Percentiles rank a stretch among this genome's conserved stretches.
phyloP scores from a whole-genome alignment of 1,284 basidiomycete genomes.

The Exsudoporus floridanus region DNA sequence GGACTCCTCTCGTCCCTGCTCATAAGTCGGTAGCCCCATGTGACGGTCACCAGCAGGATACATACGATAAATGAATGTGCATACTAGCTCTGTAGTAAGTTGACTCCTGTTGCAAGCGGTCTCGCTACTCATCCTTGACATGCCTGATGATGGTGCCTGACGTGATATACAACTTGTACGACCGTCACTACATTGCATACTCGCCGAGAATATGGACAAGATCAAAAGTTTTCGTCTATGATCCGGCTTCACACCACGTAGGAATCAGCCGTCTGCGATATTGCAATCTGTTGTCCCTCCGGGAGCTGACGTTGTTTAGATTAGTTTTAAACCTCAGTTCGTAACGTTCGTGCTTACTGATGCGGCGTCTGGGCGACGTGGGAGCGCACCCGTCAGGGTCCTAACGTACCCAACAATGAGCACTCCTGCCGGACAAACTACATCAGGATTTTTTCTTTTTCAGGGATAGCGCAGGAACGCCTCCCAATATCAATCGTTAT shows the following conservation, averaged over 20 bases:
- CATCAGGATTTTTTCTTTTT: background rate
- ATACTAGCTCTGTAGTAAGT: background rate
- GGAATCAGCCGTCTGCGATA: conserved; percentile 13
- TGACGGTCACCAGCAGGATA: conserved; percentile 22
- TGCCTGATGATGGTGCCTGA: conserved; percentile 9
- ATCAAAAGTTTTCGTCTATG: conserved; percentile 6
- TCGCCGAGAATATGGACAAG: conserved; percentile 15
- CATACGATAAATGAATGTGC: conserved; percentile 22
- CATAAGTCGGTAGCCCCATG: conserved; percentile 12
- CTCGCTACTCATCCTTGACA: conserved; percentile 11
- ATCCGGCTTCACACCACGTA: conserved; percentile 9
- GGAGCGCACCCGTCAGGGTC: background rate
- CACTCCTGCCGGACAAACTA: background rate
- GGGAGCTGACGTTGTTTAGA: background rate
- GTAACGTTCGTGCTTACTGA: conserved; percentile 8
- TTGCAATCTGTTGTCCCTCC: conserved; percentile 12
- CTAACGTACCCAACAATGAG: background rate
- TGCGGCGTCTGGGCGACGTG: conserved; percentile 7
- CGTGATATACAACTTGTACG: background rate
- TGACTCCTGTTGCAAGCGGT: background rate
- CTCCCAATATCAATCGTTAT: background rate
- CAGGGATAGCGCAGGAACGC: conserved; percentile 1
- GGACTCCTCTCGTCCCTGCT: background rate
- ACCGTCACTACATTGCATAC: conserved; percentile 3
- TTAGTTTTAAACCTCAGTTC: background rate